Conservation (phyloP, 1,139 yeast genomes). For the Petasospora fabianii region DNA sequence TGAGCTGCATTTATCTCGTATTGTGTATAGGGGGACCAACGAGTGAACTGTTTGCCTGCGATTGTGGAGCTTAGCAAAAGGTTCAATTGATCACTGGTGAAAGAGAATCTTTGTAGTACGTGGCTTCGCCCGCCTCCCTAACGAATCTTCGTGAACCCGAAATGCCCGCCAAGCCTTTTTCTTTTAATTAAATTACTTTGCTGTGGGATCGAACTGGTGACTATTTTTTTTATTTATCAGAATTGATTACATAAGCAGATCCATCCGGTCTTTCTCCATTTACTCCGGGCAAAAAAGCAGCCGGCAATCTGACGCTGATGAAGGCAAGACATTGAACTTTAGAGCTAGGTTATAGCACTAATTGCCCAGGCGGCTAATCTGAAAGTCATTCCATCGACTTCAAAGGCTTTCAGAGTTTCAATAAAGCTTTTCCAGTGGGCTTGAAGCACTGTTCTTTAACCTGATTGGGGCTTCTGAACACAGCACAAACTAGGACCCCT, state of each 20-base stretch:
- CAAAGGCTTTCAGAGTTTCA: neutral
- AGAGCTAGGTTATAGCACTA: too few relatives aligned
- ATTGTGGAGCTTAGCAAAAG: too few relatives aligned
- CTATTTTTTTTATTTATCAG: neutral
- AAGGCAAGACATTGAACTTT: too few relatives aligned
- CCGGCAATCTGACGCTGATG: neutral
- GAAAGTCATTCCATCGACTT: neutral
- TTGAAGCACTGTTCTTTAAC: neutral
- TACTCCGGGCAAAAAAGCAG: neutral
- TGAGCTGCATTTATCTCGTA: slow-evolving; percentile 3
- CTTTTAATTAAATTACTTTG: neutral
- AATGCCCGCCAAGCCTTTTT: slow-evolving; percentile 1
- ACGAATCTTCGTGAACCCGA: neutral
- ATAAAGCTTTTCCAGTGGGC: neutral
- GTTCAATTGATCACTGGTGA: too few relatives aligned
- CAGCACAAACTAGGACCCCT: slow-evolving; percentile 1
- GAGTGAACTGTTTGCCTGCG: too few relatives aligned
- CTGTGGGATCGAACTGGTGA: neutral
- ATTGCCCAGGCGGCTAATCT: neutral
- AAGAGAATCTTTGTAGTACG: too few relatives aligned
- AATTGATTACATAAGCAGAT: neutral
- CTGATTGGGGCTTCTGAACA: neutral
- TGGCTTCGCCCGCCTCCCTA: neutral
- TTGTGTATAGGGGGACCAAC: too few relatives aligned
- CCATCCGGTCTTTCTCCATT: too few relatives aligned